These are phyloP conservation scores for Salvia rosmarinus DNA, from an alignment of 257 asterid genomes.

Conservation along the genomic window DNA sequence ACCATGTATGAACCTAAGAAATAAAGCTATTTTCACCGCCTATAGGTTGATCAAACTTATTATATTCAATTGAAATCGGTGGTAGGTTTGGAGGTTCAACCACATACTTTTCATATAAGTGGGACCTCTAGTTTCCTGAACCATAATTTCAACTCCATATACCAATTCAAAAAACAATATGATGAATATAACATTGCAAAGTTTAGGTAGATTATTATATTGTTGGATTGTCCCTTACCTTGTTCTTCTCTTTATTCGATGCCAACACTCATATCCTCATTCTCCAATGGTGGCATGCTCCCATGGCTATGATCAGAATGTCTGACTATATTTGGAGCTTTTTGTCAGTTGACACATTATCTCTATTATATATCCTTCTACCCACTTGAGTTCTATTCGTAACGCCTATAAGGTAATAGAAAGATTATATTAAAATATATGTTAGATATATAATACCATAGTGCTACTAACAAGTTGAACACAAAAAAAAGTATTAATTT, in stretches of 20 bases:
- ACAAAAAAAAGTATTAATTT: no score
- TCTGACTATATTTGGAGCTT: not conserved
- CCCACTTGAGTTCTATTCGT: not conserved
- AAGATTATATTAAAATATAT: not conserved
- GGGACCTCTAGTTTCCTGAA: not conserved
- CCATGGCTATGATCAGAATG: no score
- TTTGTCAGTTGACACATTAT: not conserved
- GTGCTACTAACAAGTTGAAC: no score
- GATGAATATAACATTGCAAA: no score
- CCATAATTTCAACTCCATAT: slow-evolving; percentile 28
- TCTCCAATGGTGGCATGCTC: not conserved
- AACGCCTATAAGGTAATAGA: not conserved
- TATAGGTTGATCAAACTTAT: slow-evolving; percentile 1
- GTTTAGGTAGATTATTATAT: no score
- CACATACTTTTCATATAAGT: not conserved
- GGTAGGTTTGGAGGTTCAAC: not conserved
- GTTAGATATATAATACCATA: no score
- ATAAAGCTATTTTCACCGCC: not conserved
- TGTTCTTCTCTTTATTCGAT: not conserved
- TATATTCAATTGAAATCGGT: no score
- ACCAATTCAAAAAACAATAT: no score
- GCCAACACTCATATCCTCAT: not conserved
- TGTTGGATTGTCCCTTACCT: not conserved
- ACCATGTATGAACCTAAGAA: slow-evolving; percentile 20
- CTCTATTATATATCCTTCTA: not conserved